These are phyloP conservation scores for Acanthamoeba quina DNA, from an alignment of 208 protist genomes.

Conservation along the genomic window DNA sequence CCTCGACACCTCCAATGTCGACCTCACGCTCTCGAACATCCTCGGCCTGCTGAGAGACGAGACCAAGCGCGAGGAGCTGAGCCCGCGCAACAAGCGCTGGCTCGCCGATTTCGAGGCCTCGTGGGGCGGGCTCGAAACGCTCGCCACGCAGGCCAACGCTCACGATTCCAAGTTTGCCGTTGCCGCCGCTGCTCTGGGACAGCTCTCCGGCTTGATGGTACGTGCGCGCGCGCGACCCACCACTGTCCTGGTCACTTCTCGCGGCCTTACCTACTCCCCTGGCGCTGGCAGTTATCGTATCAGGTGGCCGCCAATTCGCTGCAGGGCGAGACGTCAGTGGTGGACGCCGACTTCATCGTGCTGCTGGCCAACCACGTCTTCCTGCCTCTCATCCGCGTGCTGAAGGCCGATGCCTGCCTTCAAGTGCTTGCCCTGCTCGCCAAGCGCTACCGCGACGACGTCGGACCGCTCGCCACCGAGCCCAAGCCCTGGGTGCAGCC, in stretches of 20 bases:
- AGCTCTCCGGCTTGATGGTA: constrained; percentile 67
- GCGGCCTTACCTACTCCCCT: background rate
- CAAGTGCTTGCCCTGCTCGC: constrained; percentile 1
- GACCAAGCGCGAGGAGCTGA: background rate
- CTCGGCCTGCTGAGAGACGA: constrained; percentile 31
- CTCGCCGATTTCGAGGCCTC: constrained; percentile 25
- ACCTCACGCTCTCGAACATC: background rate
- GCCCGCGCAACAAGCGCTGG: background rate
- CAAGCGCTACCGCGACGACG: constrained; percentile 7
- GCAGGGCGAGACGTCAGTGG: constrained; percentile 50
- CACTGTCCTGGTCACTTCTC: background rate
- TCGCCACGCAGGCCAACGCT: background rate
- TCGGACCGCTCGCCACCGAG: background rate
- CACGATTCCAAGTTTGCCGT: constrained; percentile 46
- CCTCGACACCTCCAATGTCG: background rate
- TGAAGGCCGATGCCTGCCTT: background rate
- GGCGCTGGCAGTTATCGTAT: constrained; percentile 2
- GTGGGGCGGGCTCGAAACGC: constrained; percentile 20
- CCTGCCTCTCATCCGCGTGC: constrained; percentile 30
- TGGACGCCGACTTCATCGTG: constrained; percentile 55
- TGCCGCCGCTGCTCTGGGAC: constrained; percentile 13
- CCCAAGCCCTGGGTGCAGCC: background rate
- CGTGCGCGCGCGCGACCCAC: background rate
- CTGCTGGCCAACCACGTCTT: constrained; percentile 27
- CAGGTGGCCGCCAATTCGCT: constrained; percentile 6